These are phyloP conservation scores for Wickerhamiella brachini DNA, from an alignment of 805 yeast genomes.

Conservation along the genomic window DNA sequence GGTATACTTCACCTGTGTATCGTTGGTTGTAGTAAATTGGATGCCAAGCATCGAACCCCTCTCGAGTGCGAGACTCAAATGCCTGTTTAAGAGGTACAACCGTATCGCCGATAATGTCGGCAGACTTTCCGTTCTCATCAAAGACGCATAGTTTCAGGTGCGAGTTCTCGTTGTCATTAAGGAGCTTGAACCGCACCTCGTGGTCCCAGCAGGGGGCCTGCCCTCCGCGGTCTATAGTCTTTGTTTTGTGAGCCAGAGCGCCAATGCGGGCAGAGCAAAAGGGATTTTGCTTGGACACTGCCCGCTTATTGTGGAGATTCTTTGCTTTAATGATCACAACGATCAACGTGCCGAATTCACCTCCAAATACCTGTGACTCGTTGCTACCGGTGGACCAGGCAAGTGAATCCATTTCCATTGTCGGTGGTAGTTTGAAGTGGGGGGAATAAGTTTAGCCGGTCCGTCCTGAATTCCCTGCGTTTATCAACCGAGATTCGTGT, in stretches of 20 bases:
- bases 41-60: constrained; percentile 82
- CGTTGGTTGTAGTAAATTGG: constrained; percentile 50
- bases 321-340: constrained; percentile 69
- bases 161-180: constrained; percentile 31
- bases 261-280: constrained; percentile 74
- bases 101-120: constrained; percentile 72
- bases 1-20: constrained; percentile 75
- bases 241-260: constrained; percentile 67
- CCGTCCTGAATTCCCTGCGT: not conserved
- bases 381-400: not conserved
- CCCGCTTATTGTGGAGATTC: constrained; percentile 74
- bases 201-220: constrained; percentile 76
- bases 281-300: constrained; percentile 87
- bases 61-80: constrained; percentile 47
- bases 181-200: constrained; percentile 24
- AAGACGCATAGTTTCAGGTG: constrained; percentile 57
- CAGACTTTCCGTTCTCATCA: constrained; percentile 66
- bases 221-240: constrained; percentile 73
- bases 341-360: constrained; percentile 39
- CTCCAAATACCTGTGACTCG: not conserved
- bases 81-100: constrained; percentile 68
- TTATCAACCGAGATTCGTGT: not conserved
- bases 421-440: not conserved
- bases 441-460: not conserved
- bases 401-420: not conserved